Evolutionary conservation across 2,329 filamentous ascomycete genomes (phyloP).

Genomic region (Tricladium varicosporioides): DNA sequence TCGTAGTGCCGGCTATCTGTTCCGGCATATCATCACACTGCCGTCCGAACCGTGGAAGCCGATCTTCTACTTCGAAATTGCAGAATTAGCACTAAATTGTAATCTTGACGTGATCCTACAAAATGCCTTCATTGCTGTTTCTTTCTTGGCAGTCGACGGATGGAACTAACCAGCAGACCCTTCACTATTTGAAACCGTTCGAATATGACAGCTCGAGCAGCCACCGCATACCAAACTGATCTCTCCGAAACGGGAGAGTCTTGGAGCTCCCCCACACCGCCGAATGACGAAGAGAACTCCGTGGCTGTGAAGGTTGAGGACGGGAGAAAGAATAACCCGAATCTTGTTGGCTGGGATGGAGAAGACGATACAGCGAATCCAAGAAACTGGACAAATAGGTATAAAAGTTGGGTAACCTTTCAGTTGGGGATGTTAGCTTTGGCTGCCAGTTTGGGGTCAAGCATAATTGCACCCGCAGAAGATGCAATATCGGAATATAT

Average conservation of each 20-base stretch:
- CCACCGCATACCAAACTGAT: not conserved
- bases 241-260: not conserved
- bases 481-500: constrained; percentile 41
- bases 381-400: constrained; percentile 41
- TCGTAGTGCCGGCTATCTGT: too few relatives aligned
- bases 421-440: constrained; percentile 49
- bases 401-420: constrained; percentile 48
- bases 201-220: not conserved
- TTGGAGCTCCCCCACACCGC: constrained; percentile 8
- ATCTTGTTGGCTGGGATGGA: constrained; percentile 67
- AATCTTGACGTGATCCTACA: not conserved
- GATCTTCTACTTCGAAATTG: not conserved
- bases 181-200: too few relatives aligned
- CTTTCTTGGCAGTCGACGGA: not conserved
- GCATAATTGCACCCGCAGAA: constrained; percentile 48
- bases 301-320: not conserved
- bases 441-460: constrained; percentile 47
- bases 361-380: constrained; percentile 43
- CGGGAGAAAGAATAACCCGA: constrained; percentile 55
- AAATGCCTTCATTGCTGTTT: not conserved
- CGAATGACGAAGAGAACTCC: constrained; percentile 14
- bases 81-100: not conserved
- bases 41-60: not conserved
- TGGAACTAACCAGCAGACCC: too few relatives aligned
- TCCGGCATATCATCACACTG: not conserved